Evolutionary conservation across 1,284 basidiomycete genomes (phyloP).

Genomic region (Fomitiporia mediterranea): DNA sequence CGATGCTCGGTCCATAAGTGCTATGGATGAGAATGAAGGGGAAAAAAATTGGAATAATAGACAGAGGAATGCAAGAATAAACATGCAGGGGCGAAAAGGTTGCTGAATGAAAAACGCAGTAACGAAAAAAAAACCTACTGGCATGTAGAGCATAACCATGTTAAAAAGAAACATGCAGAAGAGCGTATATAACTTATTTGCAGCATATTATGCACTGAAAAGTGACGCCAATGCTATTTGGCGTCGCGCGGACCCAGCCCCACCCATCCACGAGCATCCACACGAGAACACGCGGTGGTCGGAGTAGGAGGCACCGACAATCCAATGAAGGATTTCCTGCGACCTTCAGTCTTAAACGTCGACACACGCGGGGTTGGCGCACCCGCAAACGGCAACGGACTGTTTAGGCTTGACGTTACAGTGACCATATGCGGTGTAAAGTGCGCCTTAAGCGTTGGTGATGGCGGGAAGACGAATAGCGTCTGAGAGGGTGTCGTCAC

Average conservation of each 20-base stretch:
- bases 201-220: too few relatives aligned
- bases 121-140: not conserved
- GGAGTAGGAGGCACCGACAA: constrained; percentile 62
- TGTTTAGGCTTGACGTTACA: constrained; percentile 53
- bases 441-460: constrained; percentile 56
- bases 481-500: constrained; percentile 58
- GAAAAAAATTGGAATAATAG: not conserved
- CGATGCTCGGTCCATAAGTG: not conserved
- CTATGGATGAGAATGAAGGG: not conserved
- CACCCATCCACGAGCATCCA: constrained; percentile 74
- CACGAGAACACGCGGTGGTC: constrained; percentile 76
- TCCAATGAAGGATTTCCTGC: constrained; percentile 67
- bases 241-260: constrained; percentile 39
- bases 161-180: not conserved
- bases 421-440: constrained; percentile 68
- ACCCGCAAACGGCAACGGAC: constrained; percentile 53
- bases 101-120: not conserved
- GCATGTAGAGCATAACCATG: constrained; percentile 1
- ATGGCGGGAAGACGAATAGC: constrained; percentile 79
- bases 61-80: not conserved
- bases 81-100: not conserved
- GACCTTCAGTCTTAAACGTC: constrained; percentile 59
- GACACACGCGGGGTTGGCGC: constrained; percentile 69
- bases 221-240: not conserved
- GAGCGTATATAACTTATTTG: constrained; percentile 2